Percentiles rank a stretch among this genome's conserved stretches.
phyloP scores from a whole-genome alignment of 805 yeast genomes.

The Candida xiaguanensis region DNA sequence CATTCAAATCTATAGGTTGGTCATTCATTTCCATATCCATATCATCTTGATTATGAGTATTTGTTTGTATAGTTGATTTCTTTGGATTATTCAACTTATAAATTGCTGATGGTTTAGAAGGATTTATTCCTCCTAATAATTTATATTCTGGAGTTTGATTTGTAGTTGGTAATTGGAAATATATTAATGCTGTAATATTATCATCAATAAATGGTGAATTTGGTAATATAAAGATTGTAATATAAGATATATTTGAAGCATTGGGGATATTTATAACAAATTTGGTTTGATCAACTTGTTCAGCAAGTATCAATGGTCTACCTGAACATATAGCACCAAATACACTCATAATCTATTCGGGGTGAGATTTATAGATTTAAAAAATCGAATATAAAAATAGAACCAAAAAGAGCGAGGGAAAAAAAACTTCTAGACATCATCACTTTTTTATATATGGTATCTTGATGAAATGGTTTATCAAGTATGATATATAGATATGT shows the following conservation, averaged over 20 bases:
- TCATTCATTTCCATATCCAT: conserved; percentile 40
- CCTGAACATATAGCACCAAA: conserved; percentile 79
- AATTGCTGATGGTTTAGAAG: conserved; percentile 83
- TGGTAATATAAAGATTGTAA: conserved; percentile 83
- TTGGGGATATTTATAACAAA: conserved; percentile 61
- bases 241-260: conserved; percentile 67
- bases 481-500: background rate
- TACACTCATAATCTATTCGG: conserved; percentile 34
- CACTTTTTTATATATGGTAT: conserved; percentile 1
- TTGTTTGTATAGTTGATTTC: conserved; percentile 8
- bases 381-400: background rate
- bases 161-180: conserved; percentile 66
- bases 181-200: conserved; percentile 76
- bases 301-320: conserved; percentile 53
- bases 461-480: conserved; percentile 2
- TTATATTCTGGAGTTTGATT: conserved; percentile 45
- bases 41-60: conserved; percentile 41
- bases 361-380: background rate
- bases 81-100: conserved; percentile 60
- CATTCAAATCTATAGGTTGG: conserved; percentile 24
- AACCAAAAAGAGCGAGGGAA: background rate
- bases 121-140: conserved; percentile 60
- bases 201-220: conserved; percentile 63
- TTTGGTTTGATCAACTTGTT: conserved; percentile 66
- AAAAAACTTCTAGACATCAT: background rate